Percentiles rank a stretch among this genome's conserved stretches.
Conservation (phyloP, 108 stramenopile genomes). For the Nannochloropsis granulata region DNA sequence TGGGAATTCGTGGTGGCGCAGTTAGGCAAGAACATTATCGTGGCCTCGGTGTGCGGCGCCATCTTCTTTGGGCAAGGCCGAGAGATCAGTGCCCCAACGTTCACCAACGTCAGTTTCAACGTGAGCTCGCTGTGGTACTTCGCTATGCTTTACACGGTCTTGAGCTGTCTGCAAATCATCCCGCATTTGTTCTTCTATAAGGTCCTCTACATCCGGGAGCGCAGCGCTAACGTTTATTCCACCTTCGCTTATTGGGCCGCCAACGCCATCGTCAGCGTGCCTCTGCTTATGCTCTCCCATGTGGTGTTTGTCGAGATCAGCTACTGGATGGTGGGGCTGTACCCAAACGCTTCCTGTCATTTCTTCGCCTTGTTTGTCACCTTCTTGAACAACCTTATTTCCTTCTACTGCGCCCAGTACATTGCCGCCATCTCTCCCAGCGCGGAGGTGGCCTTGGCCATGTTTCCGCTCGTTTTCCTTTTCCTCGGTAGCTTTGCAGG, state of each 20-base stretch:
- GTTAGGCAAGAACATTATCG: not conserved
- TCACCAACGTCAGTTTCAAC: not conserved
- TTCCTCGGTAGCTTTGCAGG: constrained; percentile 5
- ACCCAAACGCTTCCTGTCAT: not conserved
- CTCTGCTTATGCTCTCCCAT: not conserved
- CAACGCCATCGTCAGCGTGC: not conserved
- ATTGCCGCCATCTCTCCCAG: constrained; percentile 4
- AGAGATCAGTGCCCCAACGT: not conserved
- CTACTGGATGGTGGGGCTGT: not conserved
- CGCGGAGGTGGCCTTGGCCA: not conserved
- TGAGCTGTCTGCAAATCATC: constrained; percentile 3
- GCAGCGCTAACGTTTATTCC: not conserved
- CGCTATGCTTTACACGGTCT: not conserved
- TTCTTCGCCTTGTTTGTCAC: not conserved
- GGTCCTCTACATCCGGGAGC: constrained; percentile 1
- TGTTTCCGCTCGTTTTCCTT: constrained; percentile 9
- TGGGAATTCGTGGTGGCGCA: not conserved
- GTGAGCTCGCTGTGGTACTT: constrained; percentile 1
- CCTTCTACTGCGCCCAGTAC: constrained; percentile 8
- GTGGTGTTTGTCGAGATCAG: not conserved
- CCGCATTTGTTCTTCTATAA: not conserved
- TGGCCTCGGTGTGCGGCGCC: not conserved
- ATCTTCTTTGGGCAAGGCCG: not conserved
- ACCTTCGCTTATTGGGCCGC: constrained; percentile 13
- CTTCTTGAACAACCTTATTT: not conserved